phyloP scores from a whole-genome alignment of 2,329 filamentous ascomycete species.

The Uncinocarpus reesii region DNA sequence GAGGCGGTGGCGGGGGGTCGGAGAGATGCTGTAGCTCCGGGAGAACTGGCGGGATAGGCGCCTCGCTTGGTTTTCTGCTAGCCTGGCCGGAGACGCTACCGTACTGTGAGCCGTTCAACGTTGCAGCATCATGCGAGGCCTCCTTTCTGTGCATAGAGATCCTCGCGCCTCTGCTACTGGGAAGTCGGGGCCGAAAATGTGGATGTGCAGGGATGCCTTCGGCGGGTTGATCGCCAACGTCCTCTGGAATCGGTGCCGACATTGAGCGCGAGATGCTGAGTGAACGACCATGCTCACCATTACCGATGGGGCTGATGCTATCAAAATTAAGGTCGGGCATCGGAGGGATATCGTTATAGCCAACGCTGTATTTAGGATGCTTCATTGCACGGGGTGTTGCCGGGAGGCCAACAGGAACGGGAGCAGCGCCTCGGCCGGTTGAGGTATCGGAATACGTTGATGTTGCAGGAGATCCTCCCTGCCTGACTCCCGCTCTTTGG shows the following conservation, averaged over 20 bases:
- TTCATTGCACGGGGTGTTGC: conserved; percentile 88
- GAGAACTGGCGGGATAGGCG: conserved; percentile 40
- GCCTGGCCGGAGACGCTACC: conserved; percentile 10
- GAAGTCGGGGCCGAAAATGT: conserved; percentile 32
- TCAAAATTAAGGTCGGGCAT: conserved; percentile 43
- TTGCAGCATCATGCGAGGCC: conserved; percentile 9
- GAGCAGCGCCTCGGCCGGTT: conserved; percentile 36
- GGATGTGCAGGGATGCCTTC: conserved; percentile 33
- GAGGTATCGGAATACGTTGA: conserved; percentile 31
- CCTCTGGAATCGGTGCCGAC: conserved; percentile 30
- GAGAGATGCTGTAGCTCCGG: conserved; percentile 53
- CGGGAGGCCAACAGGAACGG: conserved; percentile 61
- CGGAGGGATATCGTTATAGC: conserved; percentile 41
- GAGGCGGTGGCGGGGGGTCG: conserved; percentile 43
- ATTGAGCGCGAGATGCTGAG: conserved; percentile 30
- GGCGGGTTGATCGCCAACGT: conserved; percentile 23
- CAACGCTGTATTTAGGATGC: conserved; percentile 55
- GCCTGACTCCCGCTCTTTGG: conserved; percentile 26
- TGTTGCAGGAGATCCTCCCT: conserved; percentile 32
- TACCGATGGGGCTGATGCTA: background rate
- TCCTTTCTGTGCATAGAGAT: conserved; percentile 10
- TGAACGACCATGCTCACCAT: conserved; percentile 17
- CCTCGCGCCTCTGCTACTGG: conserved; percentile 29
- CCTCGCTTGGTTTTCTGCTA: conserved; percentile 12
- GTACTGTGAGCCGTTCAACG: conserved; percentile 8